phyloP scores from a whole-genome alignment of 1,284 basidiomycete genomes.

The Ganoderma multipileum region DNA sequence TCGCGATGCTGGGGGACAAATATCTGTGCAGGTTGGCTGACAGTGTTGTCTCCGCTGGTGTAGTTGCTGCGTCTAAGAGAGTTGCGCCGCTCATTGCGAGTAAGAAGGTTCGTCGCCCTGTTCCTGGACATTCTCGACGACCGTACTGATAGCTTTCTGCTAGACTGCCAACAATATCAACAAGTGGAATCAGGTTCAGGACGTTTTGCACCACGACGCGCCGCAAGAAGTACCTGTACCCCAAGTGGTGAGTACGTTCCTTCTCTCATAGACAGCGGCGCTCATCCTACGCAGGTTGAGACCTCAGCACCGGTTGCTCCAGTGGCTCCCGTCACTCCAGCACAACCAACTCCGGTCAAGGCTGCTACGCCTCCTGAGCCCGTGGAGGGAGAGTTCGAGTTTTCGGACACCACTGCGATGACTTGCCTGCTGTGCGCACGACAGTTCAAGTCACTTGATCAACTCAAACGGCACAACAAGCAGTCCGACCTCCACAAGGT shows the following conservation, averaged over 20 bases:
- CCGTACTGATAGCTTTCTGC: background rate
- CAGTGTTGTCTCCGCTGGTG: constrained; percentile 27
- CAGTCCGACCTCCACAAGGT: constrained; percentile 94
- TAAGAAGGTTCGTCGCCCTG: constrained; percentile 71
- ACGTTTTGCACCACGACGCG: constrained; percentile 63
- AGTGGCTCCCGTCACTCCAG: constrained; percentile 27
- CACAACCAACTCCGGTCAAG: constrained; percentile 25
- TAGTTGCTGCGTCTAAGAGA: constrained; percentile 72
- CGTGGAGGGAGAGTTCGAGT: constrained; percentile 72
- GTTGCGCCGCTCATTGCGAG: constrained; percentile 86
- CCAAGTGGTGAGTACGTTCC: constrained; percentile 16
- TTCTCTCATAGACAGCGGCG: constrained; percentile 8
- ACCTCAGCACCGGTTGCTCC: constrained; percentile 28
- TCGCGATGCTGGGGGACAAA: constrained; percentile 31
- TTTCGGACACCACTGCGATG: constrained; percentile 72
- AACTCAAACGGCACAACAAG: constrained; percentile 86
- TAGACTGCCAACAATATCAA: constrained; percentile 89
- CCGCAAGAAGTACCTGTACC: constrained; percentile 25
- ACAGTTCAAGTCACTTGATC: constrained; percentile 88
- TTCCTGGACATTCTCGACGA: background rate
- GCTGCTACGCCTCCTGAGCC: constrained; percentile 45
- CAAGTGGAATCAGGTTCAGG: constrained; percentile 95
- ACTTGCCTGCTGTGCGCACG: constrained; percentile 90
- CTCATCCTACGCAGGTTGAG: constrained; percentile 23
- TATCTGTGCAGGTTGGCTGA: constrained; percentile 29